Conservation (phyloP, 1,284 basidiomycete genomes). For the Grifola frondosa region DNA sequence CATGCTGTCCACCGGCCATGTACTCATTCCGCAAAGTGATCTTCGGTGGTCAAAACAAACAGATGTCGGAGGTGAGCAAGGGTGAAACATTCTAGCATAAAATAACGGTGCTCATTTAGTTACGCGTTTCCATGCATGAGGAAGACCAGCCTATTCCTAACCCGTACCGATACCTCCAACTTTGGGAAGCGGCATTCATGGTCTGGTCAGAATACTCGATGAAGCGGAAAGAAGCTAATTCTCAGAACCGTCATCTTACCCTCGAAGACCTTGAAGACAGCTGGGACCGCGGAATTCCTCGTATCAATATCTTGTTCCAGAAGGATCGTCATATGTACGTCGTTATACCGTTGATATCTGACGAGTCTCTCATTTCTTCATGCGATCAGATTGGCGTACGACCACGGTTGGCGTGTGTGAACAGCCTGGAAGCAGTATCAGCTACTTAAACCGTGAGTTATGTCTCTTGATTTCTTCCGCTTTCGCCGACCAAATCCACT, state of each 20-base stretch:
- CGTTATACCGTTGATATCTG: not conserved
- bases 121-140: conserved; percentile 94
- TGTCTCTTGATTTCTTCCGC: not conserved
- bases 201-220: conserved; percentile 99
- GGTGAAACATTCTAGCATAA: conserved; percentile 18
- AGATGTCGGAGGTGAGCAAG: conserved; percentile 81
- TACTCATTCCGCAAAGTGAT: conserved; percentile 95
- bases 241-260: conserved; percentile 92
- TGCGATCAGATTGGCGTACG: conserved; percentile 81
- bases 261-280: conserved; percentile 93
- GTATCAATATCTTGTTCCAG: conserved; percentile 96
- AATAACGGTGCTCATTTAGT: conserved; percentile 43
- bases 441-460: conserved; percentile 76
- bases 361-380: conserved; percentile 15
- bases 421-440: conserved; percentile 98
- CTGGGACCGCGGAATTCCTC: conserved; percentile 97
- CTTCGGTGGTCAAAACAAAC: conserved; percentile 98
- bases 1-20: conserved; percentile 99
- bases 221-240: conserved; percentile 98
- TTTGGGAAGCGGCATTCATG: conserved; percentile 93
- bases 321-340: conserved; percentile 97
- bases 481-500: not conserved
- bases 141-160: conserved; percentile 95
- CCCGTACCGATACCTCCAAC: conserved; percentile 95
- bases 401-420: conserved; percentile 94